Conservation (phyloP, 2,329 filamentous ascomycete genomes). For the Metarhizium guizhouense region DNA sequence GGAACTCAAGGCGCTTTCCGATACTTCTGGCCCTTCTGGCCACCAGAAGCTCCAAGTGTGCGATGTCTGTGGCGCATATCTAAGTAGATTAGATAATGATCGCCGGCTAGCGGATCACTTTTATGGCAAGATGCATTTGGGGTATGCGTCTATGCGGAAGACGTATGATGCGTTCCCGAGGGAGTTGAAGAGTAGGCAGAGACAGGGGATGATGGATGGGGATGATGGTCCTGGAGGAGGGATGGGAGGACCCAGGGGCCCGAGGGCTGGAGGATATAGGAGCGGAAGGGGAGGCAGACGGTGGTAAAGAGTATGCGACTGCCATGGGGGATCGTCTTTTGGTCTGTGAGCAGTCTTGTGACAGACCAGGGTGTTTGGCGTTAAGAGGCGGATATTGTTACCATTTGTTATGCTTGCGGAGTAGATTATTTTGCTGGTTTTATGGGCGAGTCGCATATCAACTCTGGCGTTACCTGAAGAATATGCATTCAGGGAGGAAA, state of each 20-base stretch:
- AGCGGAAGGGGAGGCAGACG: slow-evolving; percentile 34
- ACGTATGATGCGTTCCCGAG: slow-evolving; percentile 80
- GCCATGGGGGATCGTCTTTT: not conserved
- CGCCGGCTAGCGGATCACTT: slow-evolving; percentile 91
- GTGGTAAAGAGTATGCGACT: not conserved
- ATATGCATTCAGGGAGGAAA: not conserved
- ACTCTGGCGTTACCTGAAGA: not conserved
- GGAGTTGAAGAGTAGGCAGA: slow-evolving; percentile 69
- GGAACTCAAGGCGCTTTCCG: slow-evolving; percentile 81
- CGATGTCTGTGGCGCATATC: slow-evolving; percentile 94
- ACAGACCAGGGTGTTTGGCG: not conserved
- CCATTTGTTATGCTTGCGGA: not conserved
- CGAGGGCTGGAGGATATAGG: slow-evolving; percentile 46
- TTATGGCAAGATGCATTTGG: slow-evolving; percentile 98
- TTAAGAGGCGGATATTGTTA: not conserved
- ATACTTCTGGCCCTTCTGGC: slow-evolving; percentile 85
- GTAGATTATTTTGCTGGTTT: not conserved
- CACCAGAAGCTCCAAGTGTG: slow-evolving; percentile 98
- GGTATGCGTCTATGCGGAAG: slow-evolving; percentile 97
- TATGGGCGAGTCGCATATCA: not conserved
- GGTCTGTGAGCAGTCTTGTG: not conserved
- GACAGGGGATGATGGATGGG: slow-evolving; percentile 37
- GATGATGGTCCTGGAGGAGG: slow-evolving; percentile 28
- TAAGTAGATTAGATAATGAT: slow-evolving; percentile 89
- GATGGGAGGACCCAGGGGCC: slow-evolving; percentile 36